These are phyloP conservation scores for Forsythia viridissima DNA, from an alignment of 257 asterid species.

Conservation along the genomic window DNA sequence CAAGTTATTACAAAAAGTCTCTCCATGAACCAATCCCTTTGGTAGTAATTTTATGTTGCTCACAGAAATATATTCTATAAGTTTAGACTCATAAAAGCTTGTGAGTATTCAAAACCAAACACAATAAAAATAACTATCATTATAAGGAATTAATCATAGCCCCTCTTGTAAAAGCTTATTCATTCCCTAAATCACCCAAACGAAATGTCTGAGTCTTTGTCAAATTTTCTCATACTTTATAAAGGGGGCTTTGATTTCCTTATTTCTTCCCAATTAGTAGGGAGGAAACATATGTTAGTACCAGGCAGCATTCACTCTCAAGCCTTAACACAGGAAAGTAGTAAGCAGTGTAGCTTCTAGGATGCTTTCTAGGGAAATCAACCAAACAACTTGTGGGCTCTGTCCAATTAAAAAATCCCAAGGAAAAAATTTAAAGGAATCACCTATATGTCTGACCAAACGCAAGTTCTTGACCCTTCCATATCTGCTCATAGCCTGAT, in stretches of 20 bases:
- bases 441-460: conserved; percentile 87
- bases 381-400: conserved; percentile 6
- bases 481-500: conserved; percentile 78
- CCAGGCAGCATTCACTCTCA: background rate
- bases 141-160: too few species aligned
- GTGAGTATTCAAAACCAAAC: too few species aligned
- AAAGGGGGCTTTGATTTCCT: background rate
- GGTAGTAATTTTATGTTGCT: too few species aligned
- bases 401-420: background rate
- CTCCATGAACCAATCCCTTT: too few species aligned
- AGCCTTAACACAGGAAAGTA: background rate
- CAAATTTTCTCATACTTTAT: too few species aligned
- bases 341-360: background rate
- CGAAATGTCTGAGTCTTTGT: too few species aligned
- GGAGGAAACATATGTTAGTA: background rate
- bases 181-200: too few species aligned
- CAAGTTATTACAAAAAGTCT: too few species aligned
- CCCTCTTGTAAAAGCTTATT: too few species aligned
- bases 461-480: conserved; percentile 86
- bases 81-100: too few species aligned
- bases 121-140: too few species aligned
- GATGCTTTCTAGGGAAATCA: background rate
- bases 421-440: background rate
- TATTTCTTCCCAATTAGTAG: background rate
- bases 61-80: too few species aligned